Base-by-base conservation (phyloP, 768 basidiomycete genomes). In the Dacryopinax spathularia region DNA sequence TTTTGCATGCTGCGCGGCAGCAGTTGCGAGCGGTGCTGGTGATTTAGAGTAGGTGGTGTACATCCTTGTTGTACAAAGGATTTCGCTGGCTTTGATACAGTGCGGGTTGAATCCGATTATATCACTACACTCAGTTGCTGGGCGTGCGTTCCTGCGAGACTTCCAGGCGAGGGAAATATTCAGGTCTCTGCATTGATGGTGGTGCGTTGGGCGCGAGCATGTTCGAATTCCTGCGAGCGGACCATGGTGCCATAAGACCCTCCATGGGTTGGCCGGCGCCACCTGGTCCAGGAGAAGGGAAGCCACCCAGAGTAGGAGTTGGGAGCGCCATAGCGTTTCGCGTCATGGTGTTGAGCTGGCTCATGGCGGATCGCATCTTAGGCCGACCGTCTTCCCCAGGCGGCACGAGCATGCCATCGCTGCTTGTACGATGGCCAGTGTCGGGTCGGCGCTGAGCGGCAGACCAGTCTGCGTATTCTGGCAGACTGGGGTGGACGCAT, bases 51-150 rank as follows among this genome's bases (percentile, higher is more conserved):
- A 56, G 10, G 9, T 5, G 22, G 48, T 56, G 48, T 56, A 56
- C 48, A 56, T 56, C 48, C 48, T 56, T 56, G 48, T 56, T 25
- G 29, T 56, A 56, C 48, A 56, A 56, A 56, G 48, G 48, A 56
- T 18, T 56, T 56, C 25, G 48, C 31, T 56, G 48, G 48, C 48
- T 27, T 56, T 56, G 48, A 56, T 56, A 56, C 48, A 56, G 48
- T 56, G 48, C 29, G 48, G 36, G 36, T 22, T 56, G 25, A 31
- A 10, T 56, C 15, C 25, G 48, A 31, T 56, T 56, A 56, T 29
- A 56, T 31, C 22, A 29, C 31, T 56, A 56, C 48, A 56, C 48
- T 56, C 48, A 56, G 48, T 56, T 56, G 48, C 48, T 56, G 25
- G 48, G 48, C 6, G 48, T 56, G 22, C 48, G 48, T 29, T 56